Evolutionary conservation across 352 stramenopile genomes (phyloP).

Genomic region (Plasmopara viticola): DNA sequence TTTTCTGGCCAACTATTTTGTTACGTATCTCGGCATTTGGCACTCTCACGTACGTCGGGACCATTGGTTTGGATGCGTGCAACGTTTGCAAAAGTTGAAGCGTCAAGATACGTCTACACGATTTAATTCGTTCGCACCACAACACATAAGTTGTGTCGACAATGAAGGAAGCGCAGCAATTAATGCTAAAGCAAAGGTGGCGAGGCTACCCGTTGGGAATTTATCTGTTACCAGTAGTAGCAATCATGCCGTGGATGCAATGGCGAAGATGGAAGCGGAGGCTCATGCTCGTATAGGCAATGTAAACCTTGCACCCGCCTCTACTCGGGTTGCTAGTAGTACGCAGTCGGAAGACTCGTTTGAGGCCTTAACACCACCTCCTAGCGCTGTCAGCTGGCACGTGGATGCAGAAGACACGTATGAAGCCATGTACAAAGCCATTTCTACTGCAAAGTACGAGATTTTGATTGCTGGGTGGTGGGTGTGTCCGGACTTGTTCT

Average conservation of each 20-base stretch:
- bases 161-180: conserved; percentile 29
- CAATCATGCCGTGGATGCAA: conserved; percentile 30
- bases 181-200: conserved; percentile 24
- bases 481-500: conserved; percentile 79
- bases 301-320: conserved; percentile 18
- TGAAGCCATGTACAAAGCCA: conserved; percentile 80
- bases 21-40: conserved; percentile 75
- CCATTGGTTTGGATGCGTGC: conserved; percentile 76
- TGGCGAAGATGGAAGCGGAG: conserved; percentile 28
- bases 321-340: conserved; percentile 42
- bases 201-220: conserved; percentile 10
- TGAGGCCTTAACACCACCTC: conserved; percentile 29
- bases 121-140: conserved; percentile 75
- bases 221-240: conserved; percentile 11
- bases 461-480: conserved; percentile 90
- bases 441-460: conserved; percentile 79
- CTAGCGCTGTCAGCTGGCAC: conserved; percentile 74
- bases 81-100: conserved; percentile 69
- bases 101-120: conserved; percentile 61
- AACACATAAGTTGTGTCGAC: conserved; percentile 41
- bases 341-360: conserved; percentile 58
- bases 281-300: conserved; percentile 17
- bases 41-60: conserved; percentile 79
- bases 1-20: conserved; percentile 71
- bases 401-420: conserved; percentile 86